phyloP scores from a whole-genome alignment of 1,284 basidiomycete species.

The Tremellales sp. region DNA sequence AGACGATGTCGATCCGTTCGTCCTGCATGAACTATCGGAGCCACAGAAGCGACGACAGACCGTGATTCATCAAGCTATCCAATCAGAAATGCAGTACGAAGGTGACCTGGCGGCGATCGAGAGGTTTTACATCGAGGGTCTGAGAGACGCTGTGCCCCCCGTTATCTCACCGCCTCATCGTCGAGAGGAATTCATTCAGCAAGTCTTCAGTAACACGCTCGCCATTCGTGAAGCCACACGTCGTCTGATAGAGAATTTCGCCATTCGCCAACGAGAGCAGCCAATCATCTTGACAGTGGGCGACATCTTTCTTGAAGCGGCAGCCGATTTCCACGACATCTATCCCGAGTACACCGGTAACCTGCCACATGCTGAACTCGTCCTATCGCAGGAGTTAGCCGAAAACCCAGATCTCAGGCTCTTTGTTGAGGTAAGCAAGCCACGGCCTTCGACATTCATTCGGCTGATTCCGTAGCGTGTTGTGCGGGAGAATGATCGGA shows the following conservation, averaged over 20 bases:
- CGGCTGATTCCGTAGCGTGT: slow-evolving; percentile 54
- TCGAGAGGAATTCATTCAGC: slow-evolving; percentile 75
- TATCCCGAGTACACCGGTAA: slow-evolving; percentile 85
- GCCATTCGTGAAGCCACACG: slow-evolving; percentile 78
- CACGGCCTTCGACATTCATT: not conserved
- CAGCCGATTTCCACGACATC: slow-evolving; percentile 77
- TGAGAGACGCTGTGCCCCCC: slow-evolving; percentile 65
- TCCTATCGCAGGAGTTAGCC: slow-evolving; percentile 78
- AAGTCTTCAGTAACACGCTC: slow-evolving; percentile 81
- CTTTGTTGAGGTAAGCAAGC: slow-evolving; percentile 72
- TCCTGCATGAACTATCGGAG: slow-evolving; percentile 65
- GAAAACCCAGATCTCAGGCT: slow-evolving; percentile 74
- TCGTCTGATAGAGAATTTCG: slow-evolving; percentile 74
- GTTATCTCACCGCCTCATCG: slow-evolving; percentile 60
- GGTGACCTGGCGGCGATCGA: slow-evolving; percentile 84
- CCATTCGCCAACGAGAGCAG: slow-evolving; percentile 76
- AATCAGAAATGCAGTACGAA: slow-evolving; percentile 84
- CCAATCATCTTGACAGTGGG: slow-evolving; percentile 78
- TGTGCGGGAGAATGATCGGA: slow-evolving; percentile 62
- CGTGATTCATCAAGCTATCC: slow-evolving; percentile 86
- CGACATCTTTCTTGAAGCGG: slow-evolving; percentile 83
- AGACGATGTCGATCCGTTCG: slow-evolving; percentile 61
- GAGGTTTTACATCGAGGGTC: slow-evolving; percentile 69
- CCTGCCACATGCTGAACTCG: slow-evolving; percentile 77
- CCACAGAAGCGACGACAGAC: slow-evolving; percentile 81